Evolutionary conservation across 192 early-diverging fungal genomes (phyloP).

Genomic region (Linnemannia zychae): DNA sequence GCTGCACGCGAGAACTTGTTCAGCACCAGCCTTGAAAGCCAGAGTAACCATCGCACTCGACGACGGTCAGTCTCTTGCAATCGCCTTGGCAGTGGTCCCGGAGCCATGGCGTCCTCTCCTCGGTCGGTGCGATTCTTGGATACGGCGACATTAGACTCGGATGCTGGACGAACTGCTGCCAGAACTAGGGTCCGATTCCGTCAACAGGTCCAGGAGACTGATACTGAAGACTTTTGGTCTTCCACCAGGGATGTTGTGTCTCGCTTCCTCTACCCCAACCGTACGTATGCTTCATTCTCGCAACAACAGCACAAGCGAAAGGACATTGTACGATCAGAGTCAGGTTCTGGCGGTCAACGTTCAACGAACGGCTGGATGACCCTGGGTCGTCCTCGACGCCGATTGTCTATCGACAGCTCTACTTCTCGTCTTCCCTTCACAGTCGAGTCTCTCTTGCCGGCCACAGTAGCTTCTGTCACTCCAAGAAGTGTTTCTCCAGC

Average conservation of each 20-base stretch:
- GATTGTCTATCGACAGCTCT: background rate
- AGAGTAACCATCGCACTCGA: background rate
- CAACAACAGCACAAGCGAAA: background rate
- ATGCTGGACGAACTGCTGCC: background rate
- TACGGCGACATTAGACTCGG: background rate
- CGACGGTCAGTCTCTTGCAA: background rate
- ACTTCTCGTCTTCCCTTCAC: background rate
- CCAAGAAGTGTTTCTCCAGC: background rate
- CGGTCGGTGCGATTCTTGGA: background rate
- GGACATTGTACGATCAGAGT: conserved; percentile 1
- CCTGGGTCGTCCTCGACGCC: conserved; percentile 9
- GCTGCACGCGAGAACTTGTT: background rate
- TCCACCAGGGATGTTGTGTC: background rate
- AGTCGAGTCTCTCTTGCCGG: background rate
- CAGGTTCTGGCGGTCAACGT: background rate
- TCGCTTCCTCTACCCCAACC: conserved; percentile 24
- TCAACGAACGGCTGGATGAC: background rate
- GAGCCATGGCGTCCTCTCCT: background rate
- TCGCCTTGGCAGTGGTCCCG: background rate
- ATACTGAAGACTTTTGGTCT: conserved; percentile 10
- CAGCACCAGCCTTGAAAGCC: background rate
- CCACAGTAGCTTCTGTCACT: background rate
- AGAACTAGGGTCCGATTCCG: conserved; percentile 4
- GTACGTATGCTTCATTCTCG: background rate
- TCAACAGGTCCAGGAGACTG: background rate